A percentile compares a stretch with the other conserved stretches of the same genome.
Conservation (phyloP, 805 yeast genomes). For the Ogataea henricii region DNA sequence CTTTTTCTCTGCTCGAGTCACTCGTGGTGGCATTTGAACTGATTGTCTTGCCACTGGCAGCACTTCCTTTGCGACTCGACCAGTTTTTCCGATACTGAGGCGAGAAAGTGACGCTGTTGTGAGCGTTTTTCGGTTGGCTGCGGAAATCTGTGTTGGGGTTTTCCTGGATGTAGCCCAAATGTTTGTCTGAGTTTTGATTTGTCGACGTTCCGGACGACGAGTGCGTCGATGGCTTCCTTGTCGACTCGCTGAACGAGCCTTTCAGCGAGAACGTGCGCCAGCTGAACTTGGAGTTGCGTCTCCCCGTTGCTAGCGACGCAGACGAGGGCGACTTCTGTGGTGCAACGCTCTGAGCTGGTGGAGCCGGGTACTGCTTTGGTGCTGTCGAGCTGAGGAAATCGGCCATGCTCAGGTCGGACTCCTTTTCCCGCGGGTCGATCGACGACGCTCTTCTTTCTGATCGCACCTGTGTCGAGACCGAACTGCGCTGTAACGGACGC, state of each 20-base stretch:
- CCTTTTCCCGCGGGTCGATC: conserved; percentile 14
- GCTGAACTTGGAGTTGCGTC: conserved; percentile 29
- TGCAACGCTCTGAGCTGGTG: neutral
- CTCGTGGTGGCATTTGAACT: conserved; percentile 12
- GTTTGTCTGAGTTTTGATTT: conserved; percentile 6
- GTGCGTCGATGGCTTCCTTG: conserved; percentile 16
- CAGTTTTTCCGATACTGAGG: conserved; percentile 12
- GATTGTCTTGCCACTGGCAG: conserved; percentile 19
- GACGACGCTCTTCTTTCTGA: conserved; percentile 11
- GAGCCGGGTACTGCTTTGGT: neutral
- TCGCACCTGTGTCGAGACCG: neutral
- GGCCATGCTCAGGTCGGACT: conserved; percentile 18
- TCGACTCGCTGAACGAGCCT: conserved; percentile 25
- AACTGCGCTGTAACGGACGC: neutral
- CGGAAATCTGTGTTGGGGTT: neutral
- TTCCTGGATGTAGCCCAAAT: conserved; percentile 13
- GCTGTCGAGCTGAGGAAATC: conserved; percentile 19
- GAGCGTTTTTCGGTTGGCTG: neutral
- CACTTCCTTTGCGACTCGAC: conserved; percentile 22
- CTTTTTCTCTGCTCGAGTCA: conserved; percentile 14
- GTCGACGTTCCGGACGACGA: conserved; percentile 8
- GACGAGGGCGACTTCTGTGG: conserved; percentile 4
- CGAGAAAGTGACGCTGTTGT: conserved; percentile 7
- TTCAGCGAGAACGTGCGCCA: conserved; percentile 29
- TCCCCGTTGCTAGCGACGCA: conserved; percentile 5